Evolutionary conservation across 2,329 filamentous ascomycete species (phyloP).

Genomic region (Thelonectria blattea): DNA sequence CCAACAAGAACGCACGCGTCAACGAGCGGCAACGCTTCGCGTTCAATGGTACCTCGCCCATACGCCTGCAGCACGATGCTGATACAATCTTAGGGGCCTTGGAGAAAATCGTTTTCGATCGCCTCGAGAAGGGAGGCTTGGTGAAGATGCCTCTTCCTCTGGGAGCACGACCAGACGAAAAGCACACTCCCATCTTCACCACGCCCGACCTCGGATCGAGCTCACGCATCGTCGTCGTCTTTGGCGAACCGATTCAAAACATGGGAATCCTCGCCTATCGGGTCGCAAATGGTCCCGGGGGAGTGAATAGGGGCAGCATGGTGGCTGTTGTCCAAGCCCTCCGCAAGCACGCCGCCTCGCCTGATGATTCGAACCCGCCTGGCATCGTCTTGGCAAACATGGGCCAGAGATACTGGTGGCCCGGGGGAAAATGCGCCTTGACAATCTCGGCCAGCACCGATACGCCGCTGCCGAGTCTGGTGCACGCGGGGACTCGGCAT

Average conservation of each 20-base stretch:
- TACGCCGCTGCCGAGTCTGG: slow-evolving; percentile 67
- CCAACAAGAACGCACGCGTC: slow-evolving; percentile 75
- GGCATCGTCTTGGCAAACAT: slow-evolving; percentile 79
- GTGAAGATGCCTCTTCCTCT: slow-evolving; percentile 67
- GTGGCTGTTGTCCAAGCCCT: slow-evolving; percentile 65
- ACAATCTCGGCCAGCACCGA: slow-evolving; percentile 62
- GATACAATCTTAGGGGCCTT: slow-evolving; percentile 60
- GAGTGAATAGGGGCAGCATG: slow-evolving; percentile 73
- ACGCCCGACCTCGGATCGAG: slow-evolving; percentile 58
- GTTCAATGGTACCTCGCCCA: slow-evolving; percentile 66
- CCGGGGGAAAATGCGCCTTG: slow-evolving; percentile 65
- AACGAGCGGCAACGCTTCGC: slow-evolving; percentile 78
- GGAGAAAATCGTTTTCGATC: slow-evolving; percentile 63
- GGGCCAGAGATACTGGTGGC: slow-evolving; percentile 79
- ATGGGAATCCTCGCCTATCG: slow-evolving; percentile 78
- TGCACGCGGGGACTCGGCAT: slow-evolving; percentile 61
- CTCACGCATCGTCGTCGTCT: slow-evolving; percentile 72
- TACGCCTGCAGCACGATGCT: too few species aligned
- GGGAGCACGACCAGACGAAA: slow-evolving; percentile 50
- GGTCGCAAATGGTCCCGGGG: slow-evolving; percentile 65
- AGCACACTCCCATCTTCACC: slow-evolving; percentile 72
- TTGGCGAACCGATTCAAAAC: slow-evolving; percentile 75
- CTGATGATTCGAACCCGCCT: slow-evolving; percentile 47
- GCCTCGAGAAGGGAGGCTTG: slow-evolving; percentile 68
- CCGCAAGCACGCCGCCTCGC: slow-evolving; percentile 42